Conservation (phyloP, 2,329 filamentous ascomycete species). For the Scytalidium lignicola region DNA sequence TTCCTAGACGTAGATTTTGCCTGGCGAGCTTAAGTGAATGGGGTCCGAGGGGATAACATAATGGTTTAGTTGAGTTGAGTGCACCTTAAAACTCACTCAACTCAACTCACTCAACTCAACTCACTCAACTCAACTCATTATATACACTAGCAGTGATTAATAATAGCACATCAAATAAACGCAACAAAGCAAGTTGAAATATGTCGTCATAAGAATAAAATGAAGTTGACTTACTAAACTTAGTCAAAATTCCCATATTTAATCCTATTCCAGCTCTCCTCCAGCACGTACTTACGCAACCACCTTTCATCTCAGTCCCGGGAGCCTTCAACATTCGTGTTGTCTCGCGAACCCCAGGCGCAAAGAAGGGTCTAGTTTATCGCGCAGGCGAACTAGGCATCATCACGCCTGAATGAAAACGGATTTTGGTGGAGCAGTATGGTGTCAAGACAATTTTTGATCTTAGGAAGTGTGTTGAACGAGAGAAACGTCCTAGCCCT, state of each 20-base stretch:
- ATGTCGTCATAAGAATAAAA: not conserved
- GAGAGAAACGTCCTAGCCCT: slow-evolving; percentile 37
- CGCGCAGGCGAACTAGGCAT: slow-evolving; percentile 11
- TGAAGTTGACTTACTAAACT: not conserved
- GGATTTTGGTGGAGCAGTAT: slow-evolving; percentile 3
- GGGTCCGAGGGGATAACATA: too few species aligned
- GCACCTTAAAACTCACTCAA: too few species aligned
- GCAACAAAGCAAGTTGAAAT: not conserved
- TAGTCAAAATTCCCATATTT: slow-evolving; percentile 2
- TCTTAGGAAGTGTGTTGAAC: slow-evolving; percentile 42
- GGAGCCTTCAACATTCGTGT: slow-evolving; percentile 12
- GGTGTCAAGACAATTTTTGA: slow-evolving; percentile 39
- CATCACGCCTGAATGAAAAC: slow-evolving; percentile 2
- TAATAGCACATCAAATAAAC: too few species aligned
- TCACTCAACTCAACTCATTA: too few species aligned
- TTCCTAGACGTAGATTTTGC: too few species aligned
- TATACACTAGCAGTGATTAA: too few species aligned
- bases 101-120: too few species aligned
- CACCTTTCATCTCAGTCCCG: slow-evolving; percentile 13
- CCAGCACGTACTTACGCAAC: slow-evolving; percentile 2
- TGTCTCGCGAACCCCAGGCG: slow-evolving; percentile 4
- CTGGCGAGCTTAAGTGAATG: too few species aligned
- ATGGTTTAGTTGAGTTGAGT: too few species aligned
- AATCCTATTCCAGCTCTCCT: not conserved
- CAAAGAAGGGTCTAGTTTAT: slow-evolving; percentile 7